These are phyloP conservation scores for Backusella macrospora DNA, from an alignment of 192 early-diverging fungal genomes.

Conservation along the genomic window DNA sequence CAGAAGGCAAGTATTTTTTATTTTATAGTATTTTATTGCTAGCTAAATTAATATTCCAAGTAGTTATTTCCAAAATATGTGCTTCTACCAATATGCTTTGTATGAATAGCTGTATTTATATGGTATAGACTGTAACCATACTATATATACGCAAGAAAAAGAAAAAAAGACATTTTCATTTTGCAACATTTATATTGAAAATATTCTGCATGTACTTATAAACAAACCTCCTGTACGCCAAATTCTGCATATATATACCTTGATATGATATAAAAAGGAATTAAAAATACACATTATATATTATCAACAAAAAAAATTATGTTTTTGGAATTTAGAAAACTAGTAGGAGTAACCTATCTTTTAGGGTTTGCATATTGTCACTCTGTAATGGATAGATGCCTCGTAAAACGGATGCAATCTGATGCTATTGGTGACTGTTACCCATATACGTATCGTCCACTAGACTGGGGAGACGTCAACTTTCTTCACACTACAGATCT, in stretches of 20 bases:
- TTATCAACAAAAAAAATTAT: neutral
- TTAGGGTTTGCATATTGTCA: neutral
- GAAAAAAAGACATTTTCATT: neutral
- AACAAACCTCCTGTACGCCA: neutral
- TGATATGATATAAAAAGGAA: neutral
- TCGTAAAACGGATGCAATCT: slow-evolving; percentile 33
- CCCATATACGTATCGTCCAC: slow-evolving; percentile 25
- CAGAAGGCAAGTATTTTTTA: no score
- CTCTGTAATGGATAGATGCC: neutral
- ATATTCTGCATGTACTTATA: neutral
- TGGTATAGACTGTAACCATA: no score
- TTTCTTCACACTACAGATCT: slow-evolving; percentile 52
- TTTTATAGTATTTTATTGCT: no score
- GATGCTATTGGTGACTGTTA: slow-evolving; percentile 23
- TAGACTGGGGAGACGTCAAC: slow-evolving; percentile 57
- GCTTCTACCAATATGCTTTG: no score
- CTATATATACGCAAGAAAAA: neutral
- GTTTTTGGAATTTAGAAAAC: neutral
- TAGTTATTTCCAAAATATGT: no score
- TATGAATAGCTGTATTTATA: no score
- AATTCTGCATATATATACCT: neutral
- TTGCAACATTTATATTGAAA: neutral
- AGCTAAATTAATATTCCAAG: no score
- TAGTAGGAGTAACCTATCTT: neutral
- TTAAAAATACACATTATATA: neutral